These are phyloP conservation scores for Mycena alexandri DNA, from an alignment of 768 basidiomycete genomes.

Conservation along the genomic window DNA sequence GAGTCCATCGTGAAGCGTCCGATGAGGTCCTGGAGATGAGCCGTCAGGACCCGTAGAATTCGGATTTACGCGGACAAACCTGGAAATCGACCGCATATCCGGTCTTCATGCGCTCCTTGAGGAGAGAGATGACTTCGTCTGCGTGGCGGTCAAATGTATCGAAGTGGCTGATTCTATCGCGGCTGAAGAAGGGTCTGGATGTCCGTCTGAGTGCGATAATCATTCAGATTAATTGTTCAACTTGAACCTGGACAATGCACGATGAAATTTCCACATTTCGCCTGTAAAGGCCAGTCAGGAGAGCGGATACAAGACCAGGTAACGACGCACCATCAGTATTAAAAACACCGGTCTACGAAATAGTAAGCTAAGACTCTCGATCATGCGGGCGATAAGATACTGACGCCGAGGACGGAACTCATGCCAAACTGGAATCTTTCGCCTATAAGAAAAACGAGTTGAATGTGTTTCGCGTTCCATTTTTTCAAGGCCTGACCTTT, in stretches of 20 bases:
- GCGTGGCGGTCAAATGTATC: conserved; percentile 71
- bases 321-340: conserved; percentile 69
- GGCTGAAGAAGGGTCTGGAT: conserved; percentile 74
- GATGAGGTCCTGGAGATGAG: conserved; percentile 61
- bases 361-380: no score
- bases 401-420: conserved; percentile 62
- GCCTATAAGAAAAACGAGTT: conserved; percentile 43
- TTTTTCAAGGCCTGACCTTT: conserved; percentile 56
- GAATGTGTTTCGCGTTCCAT: no score
- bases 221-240: neutral
- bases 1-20: conserved; percentile 76
- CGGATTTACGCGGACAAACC: conserved; percentile 40
- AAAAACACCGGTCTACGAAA: conserved; percentile 65
- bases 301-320: no score
- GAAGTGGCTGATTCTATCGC: conserved; percentile 70
- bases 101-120: conserved; percentile 61
- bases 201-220: conserved; percentile 43
- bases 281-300: conserved; percentile 38
- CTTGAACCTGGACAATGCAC: conserved; percentile 1
- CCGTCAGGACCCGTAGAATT: neutral
- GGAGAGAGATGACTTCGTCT: conserved; percentile 54
- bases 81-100: conserved; percentile 73
- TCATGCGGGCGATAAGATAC: neutral
- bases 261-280: conserved; percentile 62
- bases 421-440: conserved; percentile 58